phyloP scores from a whole-genome alignment of 176 grass and related monocot species.

The Zizania latifolia region DNA sequence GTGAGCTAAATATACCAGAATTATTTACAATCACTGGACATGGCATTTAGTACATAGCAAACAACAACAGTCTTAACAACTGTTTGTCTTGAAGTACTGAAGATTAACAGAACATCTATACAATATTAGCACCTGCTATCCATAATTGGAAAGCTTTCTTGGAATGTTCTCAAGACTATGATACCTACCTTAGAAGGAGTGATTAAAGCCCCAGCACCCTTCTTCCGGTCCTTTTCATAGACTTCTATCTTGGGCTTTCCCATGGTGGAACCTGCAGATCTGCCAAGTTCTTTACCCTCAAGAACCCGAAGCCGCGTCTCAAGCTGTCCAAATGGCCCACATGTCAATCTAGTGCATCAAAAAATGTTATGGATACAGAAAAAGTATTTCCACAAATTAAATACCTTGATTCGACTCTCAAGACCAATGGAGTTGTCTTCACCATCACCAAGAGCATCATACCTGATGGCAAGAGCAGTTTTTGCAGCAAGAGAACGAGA shows the following conservation, averaged over 20 bases:
- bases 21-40: neutral
- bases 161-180: neutral
- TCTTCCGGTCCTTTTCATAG: constrained; percentile 87
- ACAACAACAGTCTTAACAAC: neutral
- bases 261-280: constrained; percentile 69
- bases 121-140: neutral
- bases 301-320: constrained; percentile 73
- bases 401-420: constrained; percentile 77
- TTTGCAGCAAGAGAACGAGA: constrained; percentile 82
- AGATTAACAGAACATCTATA: neutral
- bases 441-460: constrained; percentile 78
- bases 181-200: constrained; percentile 67
- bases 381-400: neutral
- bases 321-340: constrained; percentile 40
- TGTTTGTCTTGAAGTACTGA: neutral
- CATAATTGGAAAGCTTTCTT: neutral
- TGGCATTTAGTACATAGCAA: neutral
- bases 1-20: neutral
- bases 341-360: neutral
- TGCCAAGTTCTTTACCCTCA: constrained; percentile 70
- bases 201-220: constrained; percentile 66
- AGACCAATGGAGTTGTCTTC: constrained; percentile 69
- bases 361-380: neutral
- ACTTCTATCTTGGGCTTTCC: constrained; percentile 85
- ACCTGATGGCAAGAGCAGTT: constrained; percentile 63